Evolutionary conservation across 2,329 filamentous ascomycete species (phyloP), one percentile per base, ranked within the genome.

Genomic region (Anthostomella pinea): DNA sequence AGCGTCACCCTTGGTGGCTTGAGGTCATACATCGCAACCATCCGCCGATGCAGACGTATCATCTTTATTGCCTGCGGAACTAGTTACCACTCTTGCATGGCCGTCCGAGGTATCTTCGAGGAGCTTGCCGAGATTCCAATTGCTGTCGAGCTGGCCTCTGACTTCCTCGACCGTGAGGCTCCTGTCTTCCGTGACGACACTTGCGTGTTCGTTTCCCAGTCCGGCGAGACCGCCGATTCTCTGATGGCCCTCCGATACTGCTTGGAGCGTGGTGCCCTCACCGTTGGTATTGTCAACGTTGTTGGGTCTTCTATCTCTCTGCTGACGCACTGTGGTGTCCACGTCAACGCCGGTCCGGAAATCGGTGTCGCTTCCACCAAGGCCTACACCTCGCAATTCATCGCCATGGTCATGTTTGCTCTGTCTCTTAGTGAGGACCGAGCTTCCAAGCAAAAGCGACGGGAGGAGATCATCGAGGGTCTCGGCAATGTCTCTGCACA

Each of bases 381-480:
- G 77, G 93, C 93, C 24, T 98, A 98, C 73, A 98, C 93, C 10
- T 97, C 93, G 30, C 93, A 98, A 66, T 98, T 97, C 67, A 88
- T 98, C 60, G 95, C 93, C 64, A 96, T 98, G 89, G 86, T 97
- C 70, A 98, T 98, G 93, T 97, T 98, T 59, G 93, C 93, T 6
- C 75, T 98, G 48, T 96, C 90, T 19, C 79, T 98, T 40, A 93
- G 87, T 59, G 93, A 98, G 71, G 93, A 98, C 67, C 87, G 93
- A 54, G 87, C 90, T 26, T 96, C 89, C 53, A 98, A 98, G 80
- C 79, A 85, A 58, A 81, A 85, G 72, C 81, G 91, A 60, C 85
- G 93, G 20, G 82, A 93, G 67, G 90, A 96, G 68, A 97, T 98
- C 60, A 96, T 98, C 77, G 85, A 94, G 53, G 91, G 93, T 56